Evolutionary conservation across 2,329 filamentous ascomycete genomes (phyloP), one percentile per base, ranked within the genome.

Genomic region (Didymella pinodella): DNA sequence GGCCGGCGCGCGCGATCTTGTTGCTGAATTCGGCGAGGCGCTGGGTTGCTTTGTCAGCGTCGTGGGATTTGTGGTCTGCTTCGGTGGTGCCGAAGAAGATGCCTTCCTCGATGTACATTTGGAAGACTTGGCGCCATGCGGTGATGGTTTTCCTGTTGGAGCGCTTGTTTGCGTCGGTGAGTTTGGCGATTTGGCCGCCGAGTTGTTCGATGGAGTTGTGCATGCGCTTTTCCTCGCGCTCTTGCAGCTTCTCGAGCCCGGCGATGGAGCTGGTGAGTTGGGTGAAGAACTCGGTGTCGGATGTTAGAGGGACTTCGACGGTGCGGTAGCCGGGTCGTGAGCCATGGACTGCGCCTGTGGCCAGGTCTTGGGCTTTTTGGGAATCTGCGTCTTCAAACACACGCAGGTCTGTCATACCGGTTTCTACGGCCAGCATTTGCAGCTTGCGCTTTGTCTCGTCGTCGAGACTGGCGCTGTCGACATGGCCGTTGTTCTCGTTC

Each of bases 11-110:
- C 20, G 84, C 79, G 25, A 94, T 83, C 70, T 90, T 84, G n/a
- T 81, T 80, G 67, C 90, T 87, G 70, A 95, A 96, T 80, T 86
- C 87, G 61, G 88, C 81, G 7, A 95, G 82, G 66, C 91, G 86
- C 56, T 85, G 82, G 49, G 88, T 82, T 1, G 92, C 92, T 60
- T 85, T 84, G 4, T 82, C 80, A 63, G 88, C 89, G 49, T 85
- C 84, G 49, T 91, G 84, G 2, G 85, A 82, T 14, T 90, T 90
- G 56, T 89, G 87, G 64, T 91, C 88, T 31, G 79, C 78, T 74
- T 96, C 92, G 29, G 86, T 85, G 0, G 88, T 90, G 1, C 90
- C 92, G 74, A 95, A 95, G 79, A 96, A 96, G 29, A 96, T 83
- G 54, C 89, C 86, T 7, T 89, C 89, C 55, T 95, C 89, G 12